These are phyloP conservation scores for Diaporthe amygdali DNA, from an alignment of 2,329 filamentous ascomycete species.

Conservation along the genomic window DNA sequence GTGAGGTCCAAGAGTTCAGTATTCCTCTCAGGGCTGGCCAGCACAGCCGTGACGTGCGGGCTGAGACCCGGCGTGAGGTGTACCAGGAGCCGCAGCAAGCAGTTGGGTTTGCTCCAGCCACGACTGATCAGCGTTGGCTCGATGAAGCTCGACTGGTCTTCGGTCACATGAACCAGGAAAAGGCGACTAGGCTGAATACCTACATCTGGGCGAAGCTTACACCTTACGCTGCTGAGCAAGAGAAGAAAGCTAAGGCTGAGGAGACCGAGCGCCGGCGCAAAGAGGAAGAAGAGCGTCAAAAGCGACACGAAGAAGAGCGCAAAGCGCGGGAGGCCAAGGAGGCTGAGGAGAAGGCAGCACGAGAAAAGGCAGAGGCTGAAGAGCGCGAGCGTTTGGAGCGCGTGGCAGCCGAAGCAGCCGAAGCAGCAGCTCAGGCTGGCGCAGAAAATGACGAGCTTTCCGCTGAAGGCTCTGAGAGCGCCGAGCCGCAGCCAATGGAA, in stretches of 20 bases:
- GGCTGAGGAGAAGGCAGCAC: constrained; percentile 69
- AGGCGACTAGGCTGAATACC: constrained; percentile 69
- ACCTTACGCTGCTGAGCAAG: constrained; percentile 82
- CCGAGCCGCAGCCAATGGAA: constrained; percentile 53
- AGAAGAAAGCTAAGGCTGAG: constrained; percentile 71
- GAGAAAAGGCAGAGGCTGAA: constrained; percentile 73
- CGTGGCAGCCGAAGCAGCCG: constrained; percentile 65
- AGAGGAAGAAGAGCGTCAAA: constrained; percentile 63
- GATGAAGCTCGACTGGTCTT: constrained; percentile 91
- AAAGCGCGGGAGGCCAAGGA: constrained; percentile 74
- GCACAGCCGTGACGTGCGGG: constrained; percentile 45
- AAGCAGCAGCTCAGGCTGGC: constrained; percentile 53
- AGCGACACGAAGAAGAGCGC: constrained; percentile 69
- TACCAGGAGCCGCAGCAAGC: constrained; percentile 73
- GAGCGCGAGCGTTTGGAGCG: constrained; percentile 67
- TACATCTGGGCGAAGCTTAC: constrained; percentile 76
- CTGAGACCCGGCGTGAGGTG: constrained; percentile 54
- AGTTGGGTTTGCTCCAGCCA: constrained; percentile 73
- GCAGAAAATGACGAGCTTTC: constrained; percentile 40
- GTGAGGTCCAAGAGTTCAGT: constrained; percentile 59
- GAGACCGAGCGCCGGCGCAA: constrained; percentile 57
- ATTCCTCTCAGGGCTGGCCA: constrained; percentile 40
- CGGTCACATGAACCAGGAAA: constrained; percentile 70
- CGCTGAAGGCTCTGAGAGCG: constrained; percentile 47
- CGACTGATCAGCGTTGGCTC: constrained; percentile 81